Evolutionary conservation across 805 yeast genomes (phyloP).

Genomic region (Ogataea salicorniae): DNA sequence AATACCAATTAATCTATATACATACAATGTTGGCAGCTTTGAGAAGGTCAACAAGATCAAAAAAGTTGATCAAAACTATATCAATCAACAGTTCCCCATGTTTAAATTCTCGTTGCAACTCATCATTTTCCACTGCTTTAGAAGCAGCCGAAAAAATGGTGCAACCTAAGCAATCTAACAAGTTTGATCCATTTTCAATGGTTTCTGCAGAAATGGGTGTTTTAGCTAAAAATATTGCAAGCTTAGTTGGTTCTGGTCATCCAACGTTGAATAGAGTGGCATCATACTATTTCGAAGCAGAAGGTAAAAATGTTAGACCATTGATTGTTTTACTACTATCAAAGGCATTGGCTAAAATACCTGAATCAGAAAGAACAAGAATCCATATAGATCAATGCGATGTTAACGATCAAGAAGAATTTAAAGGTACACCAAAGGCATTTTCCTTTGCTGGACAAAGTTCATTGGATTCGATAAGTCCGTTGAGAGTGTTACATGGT

Average conservation of each 20-base stretch:
- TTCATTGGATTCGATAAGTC: slow-evolving; percentile 64
- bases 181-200: slow-evolving; percentile 81
- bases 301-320: slow-evolving; percentile 94
- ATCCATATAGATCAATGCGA: slow-evolving; percentile 57
- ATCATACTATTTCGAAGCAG: slow-evolving; percentile 92
- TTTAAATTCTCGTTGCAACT: slow-evolving; percentile 11
- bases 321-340: slow-evolving; percentile 78
- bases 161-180: slow-evolving; percentile 47
- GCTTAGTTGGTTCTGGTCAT: slow-evolving; percentile 86
- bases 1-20: background rate
- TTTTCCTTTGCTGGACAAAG: slow-evolving; percentile 57
- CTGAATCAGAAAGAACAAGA: slow-evolving; percentile 60
- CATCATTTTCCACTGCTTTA: slow-evolving; percentile 49
- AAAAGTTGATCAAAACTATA: background rate
- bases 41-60: background rate
- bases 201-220: slow-evolving; percentile 92
- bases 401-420: slow-evolving; percentile 61
- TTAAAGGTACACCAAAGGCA: slow-evolving; percentile 49
- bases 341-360: slow-evolving; percentile 75
- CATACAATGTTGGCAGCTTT: background rate
- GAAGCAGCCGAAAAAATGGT: slow-evolving; percentile 71
- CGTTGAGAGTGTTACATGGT: slow-evolving; percentile 80
- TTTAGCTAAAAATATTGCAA: slow-evolving; percentile 80
- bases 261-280: slow-evolving; percentile 89
- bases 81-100: too few relatives aligned